Percentiles rank a stretch among this genome's conserved stretches.
Evolutionary conservation across 257 asterid genomes (phyloP).

Genomic region (Gentiana straminea): DNA sequence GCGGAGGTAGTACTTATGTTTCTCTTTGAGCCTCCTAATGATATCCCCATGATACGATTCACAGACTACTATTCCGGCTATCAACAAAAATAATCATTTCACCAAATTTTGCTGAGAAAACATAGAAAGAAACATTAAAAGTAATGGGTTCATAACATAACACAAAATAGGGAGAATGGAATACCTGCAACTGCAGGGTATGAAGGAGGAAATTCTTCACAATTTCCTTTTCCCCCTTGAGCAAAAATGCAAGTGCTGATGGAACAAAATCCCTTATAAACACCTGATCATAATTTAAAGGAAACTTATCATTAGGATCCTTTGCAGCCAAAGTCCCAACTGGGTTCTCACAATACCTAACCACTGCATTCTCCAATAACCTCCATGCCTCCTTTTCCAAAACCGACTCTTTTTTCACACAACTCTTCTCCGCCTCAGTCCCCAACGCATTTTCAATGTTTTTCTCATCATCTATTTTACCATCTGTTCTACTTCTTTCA

Average conservation of each 20-base stretch:
- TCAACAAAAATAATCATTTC: too few relatives aligned
- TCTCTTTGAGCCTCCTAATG: too few relatives aligned
- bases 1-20: too few relatives aligned
- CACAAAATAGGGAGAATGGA: not conserved
- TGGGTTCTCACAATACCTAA: slow-evolving; percentile 73
- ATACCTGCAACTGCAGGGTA: slow-evolving; percentile 88
- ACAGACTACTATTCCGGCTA: too few relatives aligned
- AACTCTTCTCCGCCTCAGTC: slow-evolving; percentile 12
- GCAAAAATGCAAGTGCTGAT: slow-evolving; percentile 85
- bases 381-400: slow-evolving; percentile 75
- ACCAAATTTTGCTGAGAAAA: too few relatives aligned
- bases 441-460: slow-evolving; percentile 9
- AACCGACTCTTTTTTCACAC: slow-evolving; percentile 38
- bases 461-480: slow-evolving; percentile 13
- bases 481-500: slow-evolving; percentile 11
- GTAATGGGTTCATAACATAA: too few relatives aligned
- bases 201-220: slow-evolving; percentile 87
- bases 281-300: slow-evolving; percentile 90
- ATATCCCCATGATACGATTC: too few relatives aligned
- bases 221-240: slow-evolving; percentile 82
- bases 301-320: slow-evolving; percentile 72
- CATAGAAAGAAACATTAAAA: too few relatives aligned
- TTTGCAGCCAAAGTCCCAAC: slow-evolving; percentile 84
- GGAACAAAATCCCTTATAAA: slow-evolving; percentile 86
- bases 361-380: slow-evolving; percentile 58